Base-by-base conservation (phyloP, 2,329 filamentous ascomycete species). In the Penicillium sp. region DNA sequence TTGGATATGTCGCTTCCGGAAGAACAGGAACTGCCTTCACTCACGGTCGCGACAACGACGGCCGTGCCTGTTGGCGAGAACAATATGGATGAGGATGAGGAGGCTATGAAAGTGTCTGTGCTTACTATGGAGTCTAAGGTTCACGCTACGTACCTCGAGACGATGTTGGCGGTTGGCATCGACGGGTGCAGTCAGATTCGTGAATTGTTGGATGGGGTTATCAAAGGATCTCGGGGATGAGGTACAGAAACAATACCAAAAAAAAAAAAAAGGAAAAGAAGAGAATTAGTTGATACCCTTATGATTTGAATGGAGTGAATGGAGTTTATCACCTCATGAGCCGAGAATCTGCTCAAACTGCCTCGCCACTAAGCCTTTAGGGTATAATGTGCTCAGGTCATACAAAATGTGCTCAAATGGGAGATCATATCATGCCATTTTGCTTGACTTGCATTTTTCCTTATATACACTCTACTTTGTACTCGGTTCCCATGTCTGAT, bases 121-220 rank as follows among this genome's bases (percentile, higher is more conserved):
- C 75, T 96, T 59, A 82, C 92, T 11, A 89, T 95, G 81, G 94
- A 97, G 79, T 94, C 87, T 51, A 84, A 90, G 44, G 87, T 96
- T n/a, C 89, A 95, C 73, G 84, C 89, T 59, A 73, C 72, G 14
- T 83, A 91, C 53, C 70, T 97, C 56, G 93, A 99, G 76, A 89
- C 89, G 1, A 96, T 99, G 92, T 77, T 99, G 64, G 91, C 90
- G 0, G 91, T 96, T 1, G 93, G 89, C 0, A 85, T 97, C 45
- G 92, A 97, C 70, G 94, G 92, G 5, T 97, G 93, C 73, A 91
- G 88, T 74, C 88, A 92, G 70, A 86, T 97, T 36, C 83, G 90
- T 60, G 82, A 85, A 61, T 88, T 96, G 46, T 70, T 99, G 66
- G 92, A 97, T 71, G 79, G 81, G 7, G 87, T 95, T 13, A 86